Evolutionary conservation across 257 asterid genomes (phyloP), one percentile per base, ranked within the genome.

Genomic region (Thymus quinquecostatus): DNA sequence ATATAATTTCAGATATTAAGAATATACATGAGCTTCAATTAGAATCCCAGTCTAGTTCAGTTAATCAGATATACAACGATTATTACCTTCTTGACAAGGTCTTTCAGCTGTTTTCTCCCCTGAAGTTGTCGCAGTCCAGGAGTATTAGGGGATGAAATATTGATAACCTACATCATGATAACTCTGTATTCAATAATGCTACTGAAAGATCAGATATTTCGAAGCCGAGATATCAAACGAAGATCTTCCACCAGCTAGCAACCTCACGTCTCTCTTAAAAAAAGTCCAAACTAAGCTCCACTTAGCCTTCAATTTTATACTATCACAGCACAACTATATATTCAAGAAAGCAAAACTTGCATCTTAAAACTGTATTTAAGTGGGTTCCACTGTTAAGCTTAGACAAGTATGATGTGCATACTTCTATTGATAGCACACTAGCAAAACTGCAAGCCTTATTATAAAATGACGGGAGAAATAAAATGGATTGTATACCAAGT

Each of bases 41-140:
- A 29, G 28, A 49, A 49, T n/a, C 60, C 77, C 48, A 47, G 61
- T 30, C 12, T 10, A 40, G 54, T 54, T 36, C 44, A 13, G 45
- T 51, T 12, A 56, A 63, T 38, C 36, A 14, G 33, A 64, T 34
- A 62, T 54, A 75, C 28, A 60, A 48, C 60, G 36, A 64, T 47
- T n/a, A 10, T 54, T 48, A 95, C 99, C 96, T 88, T 95, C 82
- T 92, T 95, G 28, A 95, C 99, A 51, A 95, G 96, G 80, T 95
- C 99, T 82, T 95, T 95, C 83, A 95, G 78, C 74, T 95, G 99
- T 62, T 89, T 92, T 74, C 99, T 87, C 68, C 97, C 99, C 79
- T 95, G 99, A 69, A 95, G 97, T 64, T 95, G 98, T 82, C 98
- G 88, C 79, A 95, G 72, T 67, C 99, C 99, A 41, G 99, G 99